These are phyloP conservation scores for Gracilaria vermiculophylla DNA, from an alignment of 23 red algal species.

Conservation along the genomic window DNA sequence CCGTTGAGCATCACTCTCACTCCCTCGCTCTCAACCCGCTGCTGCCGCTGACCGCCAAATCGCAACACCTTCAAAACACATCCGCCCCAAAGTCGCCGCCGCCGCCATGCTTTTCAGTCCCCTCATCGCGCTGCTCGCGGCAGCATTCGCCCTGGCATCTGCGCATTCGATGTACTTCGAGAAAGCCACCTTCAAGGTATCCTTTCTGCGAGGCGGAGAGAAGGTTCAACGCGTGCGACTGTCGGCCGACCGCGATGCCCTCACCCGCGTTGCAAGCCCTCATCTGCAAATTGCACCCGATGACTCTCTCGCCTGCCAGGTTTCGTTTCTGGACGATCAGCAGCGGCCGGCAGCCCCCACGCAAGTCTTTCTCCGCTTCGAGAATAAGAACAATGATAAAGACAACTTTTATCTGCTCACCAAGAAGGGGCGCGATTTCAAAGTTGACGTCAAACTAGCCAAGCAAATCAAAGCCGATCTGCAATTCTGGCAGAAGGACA, in stretches of 20 bases:
- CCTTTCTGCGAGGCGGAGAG: slow-evolving; percentile 25
- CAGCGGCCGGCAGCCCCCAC: not conserved
- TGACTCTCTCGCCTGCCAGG: slow-evolving; percentile 29
- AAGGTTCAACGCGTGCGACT: slow-evolving; percentile 8
- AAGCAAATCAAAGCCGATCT: slow-evolving; percentile 38
- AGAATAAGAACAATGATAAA: slow-evolving; percentile 4
- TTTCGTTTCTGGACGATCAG: slow-evolving; percentile 32
- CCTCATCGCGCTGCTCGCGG: not conserved
- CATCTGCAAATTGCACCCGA: not conserved
- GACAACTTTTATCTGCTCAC: slow-evolving; percentile 39
- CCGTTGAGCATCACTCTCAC: too few relatives aligned
- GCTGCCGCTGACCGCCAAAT: too few relatives aligned
- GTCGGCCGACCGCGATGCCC: not conserved
- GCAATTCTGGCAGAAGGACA: slow-evolving; percentile 27
- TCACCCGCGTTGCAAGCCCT: not conserved
- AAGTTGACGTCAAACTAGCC: slow-evolving; percentile 33
- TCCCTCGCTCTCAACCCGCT: too few relatives aligned
- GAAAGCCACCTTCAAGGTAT: slow-evolving; percentile 36
- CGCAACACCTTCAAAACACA: too few relatives aligned
- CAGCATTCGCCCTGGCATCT: not conserved
- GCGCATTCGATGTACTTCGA: slow-evolving; percentile 14
- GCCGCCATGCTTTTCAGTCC: too few relatives aligned
- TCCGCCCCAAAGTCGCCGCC: too few relatives aligned
- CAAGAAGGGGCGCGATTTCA: slow-evolving; percentile 24
- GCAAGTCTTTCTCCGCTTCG: slow-evolving; percentile 61